These are phyloP conservation scores for Withania somnifera DNA, from an alignment of 305 asterid genomes.

Conservation along the genomic window DNA sequence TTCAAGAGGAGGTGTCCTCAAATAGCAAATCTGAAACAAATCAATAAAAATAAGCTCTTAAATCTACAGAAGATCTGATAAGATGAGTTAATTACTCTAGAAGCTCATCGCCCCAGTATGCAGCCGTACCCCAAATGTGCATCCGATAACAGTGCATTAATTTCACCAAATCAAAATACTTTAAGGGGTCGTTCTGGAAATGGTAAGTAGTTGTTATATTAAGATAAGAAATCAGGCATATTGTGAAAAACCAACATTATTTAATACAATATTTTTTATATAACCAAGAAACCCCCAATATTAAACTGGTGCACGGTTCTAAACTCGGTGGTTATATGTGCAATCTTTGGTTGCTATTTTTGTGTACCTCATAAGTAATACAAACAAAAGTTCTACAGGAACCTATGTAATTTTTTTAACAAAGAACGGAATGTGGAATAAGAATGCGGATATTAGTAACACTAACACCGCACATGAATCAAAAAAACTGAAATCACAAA, in stretches of 20 bases:
- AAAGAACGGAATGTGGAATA: neutral
- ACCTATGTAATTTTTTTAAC: neutral
- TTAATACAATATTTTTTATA: neutral
- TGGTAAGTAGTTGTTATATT: neutral
- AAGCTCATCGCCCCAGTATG: neutral
- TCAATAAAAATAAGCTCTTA: neutral
- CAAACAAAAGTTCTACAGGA: neutral
- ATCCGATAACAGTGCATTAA: neutral
- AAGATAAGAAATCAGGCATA: neutral
- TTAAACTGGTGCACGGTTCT: neutral
- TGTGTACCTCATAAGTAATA: neutral
- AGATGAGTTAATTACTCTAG: neutral
- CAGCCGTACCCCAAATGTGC: neutral
- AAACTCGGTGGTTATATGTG: neutral
- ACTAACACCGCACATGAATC: neutral
- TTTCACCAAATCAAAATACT: neutral
- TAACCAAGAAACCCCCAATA: neutral
- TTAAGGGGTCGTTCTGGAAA: neutral
- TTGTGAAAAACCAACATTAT: neutral
- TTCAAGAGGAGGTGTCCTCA: neutral
- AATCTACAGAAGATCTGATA: neutral
- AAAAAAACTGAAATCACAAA: neutral
- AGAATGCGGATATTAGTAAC: neutral
- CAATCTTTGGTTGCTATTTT: neutral
- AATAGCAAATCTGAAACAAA: neutral